Evolutionary conservation across 768 basidiomycete genomes (phyloP), one percentile per base, ranked within the genome.

Genomic region (Russula emetica): DNA sequence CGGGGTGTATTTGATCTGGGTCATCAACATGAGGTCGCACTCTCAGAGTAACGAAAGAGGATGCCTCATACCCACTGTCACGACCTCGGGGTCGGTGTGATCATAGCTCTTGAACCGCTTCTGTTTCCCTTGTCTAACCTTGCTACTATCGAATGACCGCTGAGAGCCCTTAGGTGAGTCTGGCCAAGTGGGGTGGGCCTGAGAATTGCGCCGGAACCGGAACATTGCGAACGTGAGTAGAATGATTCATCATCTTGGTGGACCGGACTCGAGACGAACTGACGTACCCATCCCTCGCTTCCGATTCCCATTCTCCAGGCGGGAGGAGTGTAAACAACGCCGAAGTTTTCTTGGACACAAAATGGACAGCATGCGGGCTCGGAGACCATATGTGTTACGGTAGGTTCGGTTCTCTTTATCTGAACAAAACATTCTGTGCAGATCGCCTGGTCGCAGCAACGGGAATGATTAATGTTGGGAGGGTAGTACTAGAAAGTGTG

Each of bases 381-480:
- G 10, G 94, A 96, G 58, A 94, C 93, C 64, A 98, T 80, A 76
- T 98, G 95, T 0, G 94, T 98, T 8, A 93, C 81, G 0, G 94
- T 96, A 7, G 97, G 94, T 67, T 99, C 97, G 40, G 83, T 85
- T 60, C 97, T 89, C 79, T 98, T 98, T 77, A 99, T 98, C 77
- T 98, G 96, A 24, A 98, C 94, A 72, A 99, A 98, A 73, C 97
- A 99, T 76, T 99, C 97, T 42, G 97, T 98, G 74, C 97, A 99
- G 66, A 99, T 96, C 24, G 92, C 88, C 70, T 99, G 97, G 79
- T 96, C 95, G 74, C 97, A 99, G 74, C 97, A 99, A 72, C 97
- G 84, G 44, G 97, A 98, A 70, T 87, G 88, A 73, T 98, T 98
- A 76, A 98, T 97, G 76, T 98, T 96, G 52, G 90, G 82, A 26